Conservation (phyloP, 352 stramenopile genomes). For the Detonula confervacea region DNA sequence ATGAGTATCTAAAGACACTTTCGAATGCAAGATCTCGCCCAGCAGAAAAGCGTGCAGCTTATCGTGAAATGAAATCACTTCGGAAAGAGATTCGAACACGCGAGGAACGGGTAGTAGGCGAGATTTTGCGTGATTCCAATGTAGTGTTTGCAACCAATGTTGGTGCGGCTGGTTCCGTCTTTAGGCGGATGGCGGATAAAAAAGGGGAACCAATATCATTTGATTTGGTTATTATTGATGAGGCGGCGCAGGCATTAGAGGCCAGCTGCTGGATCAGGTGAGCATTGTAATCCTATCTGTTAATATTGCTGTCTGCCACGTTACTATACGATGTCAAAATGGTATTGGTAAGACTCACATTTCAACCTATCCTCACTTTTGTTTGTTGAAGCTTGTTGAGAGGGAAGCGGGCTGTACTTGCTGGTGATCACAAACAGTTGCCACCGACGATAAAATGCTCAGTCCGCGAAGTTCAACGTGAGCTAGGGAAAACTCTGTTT, state of each 20-base stretch:
- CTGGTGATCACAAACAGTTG: slow-evolving; percentile 95
- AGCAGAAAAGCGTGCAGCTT: slow-evolving; percentile 69
- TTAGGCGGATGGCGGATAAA: slow-evolving; percentile 84
- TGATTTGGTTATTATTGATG: slow-evolving; percentile 96
- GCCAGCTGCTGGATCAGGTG: slow-evolving; percentile 94
- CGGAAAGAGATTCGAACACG: slow-evolving; percentile 93
- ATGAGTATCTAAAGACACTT: slow-evolving; percentile 66
- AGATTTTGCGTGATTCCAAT: slow-evolving; percentile 91
- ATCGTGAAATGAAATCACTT: slow-evolving; percentile 90
- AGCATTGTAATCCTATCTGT: no score
- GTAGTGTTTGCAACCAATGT: slow-evolving; percentile 97
- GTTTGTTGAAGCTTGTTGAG: slow-evolving; percentile 86
- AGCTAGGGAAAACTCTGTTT: slow-evolving; percentile 94
- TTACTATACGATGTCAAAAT: no score
- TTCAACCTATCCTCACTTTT: not conserved
- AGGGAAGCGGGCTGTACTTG: slow-evolving; percentile 88
- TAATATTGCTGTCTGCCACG: no score
- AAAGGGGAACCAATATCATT: slow-evolving; percentile 82
- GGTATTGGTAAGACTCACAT: no score
- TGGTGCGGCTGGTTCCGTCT: slow-evolving; percentile 90
- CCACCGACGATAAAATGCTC: slow-evolving; percentile 96
- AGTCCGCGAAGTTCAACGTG: slow-evolving; percentile 78
- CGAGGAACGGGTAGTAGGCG: slow-evolving; percentile 92
- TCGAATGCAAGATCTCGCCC: slow-evolving; percentile 59
- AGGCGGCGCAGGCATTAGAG: slow-evolving; percentile 97